Conservation (phyloP, 192 early-diverging fungal genomes). For the Rhizoclosmatium sp. region DNA sequence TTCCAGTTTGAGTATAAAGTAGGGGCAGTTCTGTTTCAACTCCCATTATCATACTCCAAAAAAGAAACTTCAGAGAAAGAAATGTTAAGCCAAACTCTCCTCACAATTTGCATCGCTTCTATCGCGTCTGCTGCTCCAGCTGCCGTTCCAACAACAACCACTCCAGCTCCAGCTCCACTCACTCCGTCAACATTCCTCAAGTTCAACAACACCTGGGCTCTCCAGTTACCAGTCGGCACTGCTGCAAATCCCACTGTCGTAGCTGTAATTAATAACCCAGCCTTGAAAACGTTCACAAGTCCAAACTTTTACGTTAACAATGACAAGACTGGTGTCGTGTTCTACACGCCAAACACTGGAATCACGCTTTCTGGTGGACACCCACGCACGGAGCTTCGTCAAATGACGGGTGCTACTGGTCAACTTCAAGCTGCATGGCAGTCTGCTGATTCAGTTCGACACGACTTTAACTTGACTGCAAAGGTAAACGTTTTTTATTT, state of each 20-base stretch:
- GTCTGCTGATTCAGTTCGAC: background rate
- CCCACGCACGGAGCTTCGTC: background rate
- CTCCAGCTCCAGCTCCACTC: background rate
- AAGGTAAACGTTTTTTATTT: too few relatives aligned
- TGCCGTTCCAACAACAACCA: background rate
- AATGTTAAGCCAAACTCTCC: too few relatives aligned
- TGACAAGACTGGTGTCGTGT: background rate
- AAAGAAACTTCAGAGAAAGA: too few relatives aligned
- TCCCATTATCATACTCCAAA: too few relatives aligned
- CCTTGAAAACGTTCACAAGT: background rate
- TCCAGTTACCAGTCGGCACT: background rate
- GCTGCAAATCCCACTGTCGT: background rate
- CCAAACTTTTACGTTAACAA: constrained; percentile 1
- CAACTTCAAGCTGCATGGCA: background rate
- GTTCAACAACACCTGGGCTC: background rate
- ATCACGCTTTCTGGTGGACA: background rate
- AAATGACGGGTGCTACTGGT: background rate
- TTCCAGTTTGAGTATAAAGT: too few relatives aligned
- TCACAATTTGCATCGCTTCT: too few relatives aligned
- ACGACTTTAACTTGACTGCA: background rate
- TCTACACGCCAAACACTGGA: background rate
- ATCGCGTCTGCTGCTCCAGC: too few relatives aligned
- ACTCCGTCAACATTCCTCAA: background rate
- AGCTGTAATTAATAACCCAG: background rate
- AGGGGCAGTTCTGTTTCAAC: too few relatives aligned